phyloP scores from a whole-genome alignment of 148 eudicot species.

The Chenopodium album region DNA sequence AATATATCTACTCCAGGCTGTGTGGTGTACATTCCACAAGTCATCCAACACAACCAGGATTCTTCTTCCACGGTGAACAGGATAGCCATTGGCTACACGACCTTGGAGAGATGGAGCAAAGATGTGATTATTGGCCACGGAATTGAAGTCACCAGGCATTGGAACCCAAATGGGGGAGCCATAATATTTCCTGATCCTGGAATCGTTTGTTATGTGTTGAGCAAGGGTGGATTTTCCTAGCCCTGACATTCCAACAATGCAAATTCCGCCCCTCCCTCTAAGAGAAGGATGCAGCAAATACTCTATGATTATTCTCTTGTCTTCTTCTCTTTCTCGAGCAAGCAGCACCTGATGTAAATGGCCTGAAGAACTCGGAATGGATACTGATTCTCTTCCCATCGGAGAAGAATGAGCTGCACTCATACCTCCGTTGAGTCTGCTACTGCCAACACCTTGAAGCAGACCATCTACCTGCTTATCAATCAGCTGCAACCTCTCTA shows the following conservation, averaged over 20 bases:
- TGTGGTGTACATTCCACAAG: constrained; percentile 2
- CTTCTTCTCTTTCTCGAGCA: background rate
- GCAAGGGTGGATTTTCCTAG: constrained; percentile 20
- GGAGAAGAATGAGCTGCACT: background rate
- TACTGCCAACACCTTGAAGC: background rate
- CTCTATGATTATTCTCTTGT: background rate
- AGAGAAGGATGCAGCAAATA: background rate
- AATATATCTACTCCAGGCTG: background rate
- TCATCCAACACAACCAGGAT: constrained; percentile 16
- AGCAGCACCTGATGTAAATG: background rate
- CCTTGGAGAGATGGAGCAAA: background rate
- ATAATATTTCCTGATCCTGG: background rate
- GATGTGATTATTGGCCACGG: background rate
- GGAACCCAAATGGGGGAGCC: background rate
- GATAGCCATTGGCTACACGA: background rate
- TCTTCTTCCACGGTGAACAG: background rate
- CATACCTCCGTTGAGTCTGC: background rate
- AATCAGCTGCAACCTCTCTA: background rate
- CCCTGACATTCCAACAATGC: constrained; percentile 15
- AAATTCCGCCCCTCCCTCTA: background rate
- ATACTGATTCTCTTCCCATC: background rate
- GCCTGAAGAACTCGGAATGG: background rate
- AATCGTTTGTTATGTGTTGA: background rate
- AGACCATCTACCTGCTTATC: background rate
- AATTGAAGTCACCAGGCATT: constrained; percentile 2